These are phyloP conservation scores for Nakazawaea sp. DNA, from an alignment of 805 yeast species.

Conservation along the genomic window DNA sequence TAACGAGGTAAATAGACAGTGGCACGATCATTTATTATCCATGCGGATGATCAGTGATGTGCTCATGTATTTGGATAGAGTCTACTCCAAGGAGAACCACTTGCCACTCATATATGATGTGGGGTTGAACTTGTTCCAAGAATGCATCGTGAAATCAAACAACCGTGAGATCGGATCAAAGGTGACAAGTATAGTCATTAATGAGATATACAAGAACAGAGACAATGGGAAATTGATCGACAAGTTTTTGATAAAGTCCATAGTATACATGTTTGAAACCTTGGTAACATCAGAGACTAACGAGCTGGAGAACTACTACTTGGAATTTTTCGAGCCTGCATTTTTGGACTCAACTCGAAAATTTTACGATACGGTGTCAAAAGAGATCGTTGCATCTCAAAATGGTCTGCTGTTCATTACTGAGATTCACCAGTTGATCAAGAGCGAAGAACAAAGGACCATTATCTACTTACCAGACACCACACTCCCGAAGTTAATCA, in stretches of 20 bases:
- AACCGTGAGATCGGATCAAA: slow-evolving; percentile 42
- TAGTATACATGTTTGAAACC: slow-evolving; percentile 67
- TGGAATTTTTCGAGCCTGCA: slow-evolving; percentile 58
- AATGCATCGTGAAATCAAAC: slow-evolving; percentile 45
- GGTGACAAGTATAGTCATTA: slow-evolving; percentile 42
- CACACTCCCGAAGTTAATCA: slow-evolving; percentile 47
- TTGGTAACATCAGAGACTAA: slow-evolving; percentile 23
- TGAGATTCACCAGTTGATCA: slow-evolving; percentile 43
- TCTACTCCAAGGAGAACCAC: slow-evolving; percentile 64
- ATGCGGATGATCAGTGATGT: slow-evolving; percentile 81
- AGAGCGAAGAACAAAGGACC: slow-evolving; percentile 56
- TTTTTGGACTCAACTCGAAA: slow-evolving; percentile 47
- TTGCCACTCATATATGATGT: slow-evolving; percentile 63
- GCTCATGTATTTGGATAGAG: slow-evolving; percentile 80
- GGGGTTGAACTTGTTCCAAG: slow-evolving; percentile 64
- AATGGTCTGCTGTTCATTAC: slow-evolving; percentile 52
- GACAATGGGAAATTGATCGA: slow-evolving; percentile 48
- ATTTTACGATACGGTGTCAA: slow-evolving; percentile 45
- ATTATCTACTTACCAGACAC: slow-evolving; percentile 45
- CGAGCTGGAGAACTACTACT: slow-evolving; percentile 57
- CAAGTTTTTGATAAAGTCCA: slow-evolving; percentile 49
- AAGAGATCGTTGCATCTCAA: slow-evolving; percentile 31
- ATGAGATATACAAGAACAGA: slow-evolving; percentile 51
- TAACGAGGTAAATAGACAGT: slow-evolving; percentile 31
- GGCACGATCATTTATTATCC: slow-evolving; percentile 68